Evolutionary conservation across 2,329 filamentous ascomycete species (phyloP).

Genomic region (Curvularia verruculosa): DNA sequence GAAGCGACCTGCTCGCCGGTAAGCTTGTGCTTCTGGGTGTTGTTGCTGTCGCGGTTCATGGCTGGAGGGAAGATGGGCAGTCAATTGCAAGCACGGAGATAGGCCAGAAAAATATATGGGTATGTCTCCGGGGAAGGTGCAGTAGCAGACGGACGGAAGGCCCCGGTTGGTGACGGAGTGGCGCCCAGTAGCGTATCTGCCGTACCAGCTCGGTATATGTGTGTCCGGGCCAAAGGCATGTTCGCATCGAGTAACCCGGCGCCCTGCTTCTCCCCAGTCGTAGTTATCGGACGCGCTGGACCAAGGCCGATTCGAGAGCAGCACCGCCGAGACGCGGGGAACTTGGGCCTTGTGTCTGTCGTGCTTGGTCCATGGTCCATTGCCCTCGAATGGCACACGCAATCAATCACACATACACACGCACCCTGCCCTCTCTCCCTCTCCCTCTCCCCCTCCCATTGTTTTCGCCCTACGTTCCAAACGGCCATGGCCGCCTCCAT

Average conservation of each 20-base stretch:
- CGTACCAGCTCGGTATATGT: constrained; percentile 40
- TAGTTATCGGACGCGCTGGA: too few species aligned
- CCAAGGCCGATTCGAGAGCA: neutral
- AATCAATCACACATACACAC: neutral
- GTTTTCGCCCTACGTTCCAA: too few species aligned
- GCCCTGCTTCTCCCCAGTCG: neutral
- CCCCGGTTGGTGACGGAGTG: constrained; percentile 41
- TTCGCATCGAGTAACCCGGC: constrained; percentile 5
- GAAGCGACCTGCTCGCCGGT: constrained; percentile 61
- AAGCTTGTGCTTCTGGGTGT: constrained; percentile 53
- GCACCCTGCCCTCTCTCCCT: constrained; percentile 4
- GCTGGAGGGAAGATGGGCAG: constrained; percentile 27
- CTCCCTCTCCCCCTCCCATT: too few species aligned
- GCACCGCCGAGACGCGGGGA: constrained; percentile 15
- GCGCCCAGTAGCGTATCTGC: constrained; percentile 5
- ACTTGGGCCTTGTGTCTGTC: neutral
- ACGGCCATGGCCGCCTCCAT: neutral
- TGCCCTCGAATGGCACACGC: neutral
- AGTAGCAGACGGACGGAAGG: constrained; percentile 31
- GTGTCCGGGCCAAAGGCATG: constrained; percentile 30
- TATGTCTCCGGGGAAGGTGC: too few species aligned
- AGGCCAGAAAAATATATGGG: constrained; percentile 10
- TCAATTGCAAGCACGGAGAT: neutral
- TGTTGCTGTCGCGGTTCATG: constrained; percentile 54
- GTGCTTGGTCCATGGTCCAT: neutral